Evolutionary conservation across 352 stramenopile genomes (phyloP).

Genomic region (Phytophthora megakarya): DNA sequence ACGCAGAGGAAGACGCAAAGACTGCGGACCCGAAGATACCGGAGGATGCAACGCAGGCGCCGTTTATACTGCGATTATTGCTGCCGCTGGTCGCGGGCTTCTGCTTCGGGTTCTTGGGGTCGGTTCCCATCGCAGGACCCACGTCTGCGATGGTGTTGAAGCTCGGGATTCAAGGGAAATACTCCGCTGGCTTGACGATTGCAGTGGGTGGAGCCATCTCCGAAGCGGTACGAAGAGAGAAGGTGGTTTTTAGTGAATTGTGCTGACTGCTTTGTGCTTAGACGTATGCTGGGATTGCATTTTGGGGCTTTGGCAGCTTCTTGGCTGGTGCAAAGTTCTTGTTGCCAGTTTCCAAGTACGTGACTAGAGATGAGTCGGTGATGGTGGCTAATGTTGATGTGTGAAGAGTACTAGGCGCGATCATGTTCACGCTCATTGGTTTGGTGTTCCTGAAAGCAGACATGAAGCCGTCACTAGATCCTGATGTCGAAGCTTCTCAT

Average conservation of each 20-base stretch:
- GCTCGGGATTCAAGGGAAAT: slow-evolving; percentile 88
- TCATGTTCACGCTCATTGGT: slow-evolving; percentile 87
- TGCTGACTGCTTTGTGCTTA: slow-evolving; percentile 29
- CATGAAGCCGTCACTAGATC: slow-evolving; percentile 74
- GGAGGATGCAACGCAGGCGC: slow-evolving; percentile 20
- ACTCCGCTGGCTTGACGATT: slow-evolving; percentile 77
- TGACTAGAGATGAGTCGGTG: slow-evolving; percentile 1
- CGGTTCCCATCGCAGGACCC: slow-evolving; percentile 79
- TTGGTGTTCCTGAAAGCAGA: slow-evolving; percentile 83
- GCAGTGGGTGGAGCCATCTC: slow-evolving; percentile 83
- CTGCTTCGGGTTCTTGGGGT: slow-evolving; percentile 86
- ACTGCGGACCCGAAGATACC: not conserved
- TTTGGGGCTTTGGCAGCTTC: slow-evolving; percentile 91
- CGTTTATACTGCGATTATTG: slow-evolving; percentile 64
- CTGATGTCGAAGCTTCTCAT: slow-evolving; percentile 53
- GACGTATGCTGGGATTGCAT: slow-evolving; percentile 89
- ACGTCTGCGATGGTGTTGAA: slow-evolving; percentile 90
- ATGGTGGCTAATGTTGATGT: slow-evolving; percentile 7
- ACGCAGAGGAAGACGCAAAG: slow-evolving; percentile 11
- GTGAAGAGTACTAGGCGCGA: slow-evolving; percentile 73
- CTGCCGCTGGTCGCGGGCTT: slow-evolving; percentile 80
- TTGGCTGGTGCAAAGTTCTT: slow-evolving; percentile 83
- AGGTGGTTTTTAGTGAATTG: not conserved
- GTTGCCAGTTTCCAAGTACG: slow-evolving; percentile 85
- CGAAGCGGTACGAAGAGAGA: slow-evolving; percentile 60